phyloP scores from a whole-genome alignment of 495 filamentous ascomycete species.

The Tuber borchii region DNA sequence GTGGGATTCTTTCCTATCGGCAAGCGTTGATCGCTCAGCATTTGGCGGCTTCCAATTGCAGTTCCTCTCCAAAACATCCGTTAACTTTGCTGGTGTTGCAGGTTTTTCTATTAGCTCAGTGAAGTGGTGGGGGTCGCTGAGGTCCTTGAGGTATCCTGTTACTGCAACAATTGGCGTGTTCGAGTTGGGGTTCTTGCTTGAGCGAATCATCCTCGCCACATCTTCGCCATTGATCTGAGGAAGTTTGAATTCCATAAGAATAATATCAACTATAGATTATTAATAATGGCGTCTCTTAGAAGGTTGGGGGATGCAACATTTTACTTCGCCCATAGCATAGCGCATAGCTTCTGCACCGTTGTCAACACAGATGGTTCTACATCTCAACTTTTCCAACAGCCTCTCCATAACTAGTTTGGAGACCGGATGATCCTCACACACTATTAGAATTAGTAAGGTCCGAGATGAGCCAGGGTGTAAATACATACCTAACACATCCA shows the following conservation, averaged over 20 bases:
- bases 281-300: slow-evolving; percentile 7
- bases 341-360: slow-evolving; percentile 86
- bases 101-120: slow-evolving; percentile 93
- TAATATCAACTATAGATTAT: slow-evolving; percentile 69
- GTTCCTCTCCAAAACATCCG: slow-evolving; percentile 71
- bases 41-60: slow-evolving; percentile 88
- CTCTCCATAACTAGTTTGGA: slow-evolving; percentile 96
- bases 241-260: slow-evolving; percentile 93
- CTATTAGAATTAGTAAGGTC: slow-evolving; percentile 42
- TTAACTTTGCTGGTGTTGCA: slow-evolving; percentile 79
- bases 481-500: slow-evolving; percentile 65
- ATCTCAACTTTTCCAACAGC: slow-evolving; percentile 85
- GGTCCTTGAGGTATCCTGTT: slow-evolving; percentile 94
- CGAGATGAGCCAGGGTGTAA: background rate
- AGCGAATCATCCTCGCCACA: slow-evolving; percentile 92
- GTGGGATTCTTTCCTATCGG: slow-evolving; percentile 33
- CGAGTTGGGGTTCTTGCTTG: slow-evolving; percentile 89
- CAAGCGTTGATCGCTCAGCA: slow-evolving; percentile 40
- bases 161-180: slow-evolving; percentile 92
- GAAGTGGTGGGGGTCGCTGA: slow-evolving; percentile 89
- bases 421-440: slow-evolving; percentile 98
- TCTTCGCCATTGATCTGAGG: slow-evolving; percentile 91
- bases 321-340: slow-evolving; percentile 86
- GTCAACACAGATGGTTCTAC: slow-evolving; percentile 83
- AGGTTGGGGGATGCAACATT: slow-evolving; percentile 43